Evolutionary conservation across 1,284 basidiomycete species (phyloP).

Genomic region (Cystobasidium sp.): DNA sequence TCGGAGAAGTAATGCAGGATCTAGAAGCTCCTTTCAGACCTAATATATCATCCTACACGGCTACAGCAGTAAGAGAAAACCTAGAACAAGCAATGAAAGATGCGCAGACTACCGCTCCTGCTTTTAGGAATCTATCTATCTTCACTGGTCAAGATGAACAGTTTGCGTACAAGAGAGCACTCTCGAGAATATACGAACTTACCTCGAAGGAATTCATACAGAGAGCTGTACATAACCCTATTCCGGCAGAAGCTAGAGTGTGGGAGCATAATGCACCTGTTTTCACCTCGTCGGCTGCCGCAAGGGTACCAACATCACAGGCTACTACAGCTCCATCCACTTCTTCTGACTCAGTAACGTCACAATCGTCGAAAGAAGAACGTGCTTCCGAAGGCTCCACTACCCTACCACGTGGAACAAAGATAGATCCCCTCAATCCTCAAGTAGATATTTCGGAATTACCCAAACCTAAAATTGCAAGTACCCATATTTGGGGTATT

Average conservation of each 20-base stretch:
- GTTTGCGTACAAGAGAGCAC: slow-evolving; percentile 62
- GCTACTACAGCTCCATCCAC: background rate
- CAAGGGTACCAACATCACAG: background rate
- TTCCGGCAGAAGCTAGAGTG: slow-evolving; percentile 32
- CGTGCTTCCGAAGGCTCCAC: background rate
- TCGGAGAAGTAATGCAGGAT: slow-evolving; percentile 51
- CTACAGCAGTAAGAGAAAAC: slow-evolving; percentile 38
- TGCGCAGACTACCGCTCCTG: slow-evolving; percentile 45
- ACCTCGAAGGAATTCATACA: slow-evolving; percentile 62
- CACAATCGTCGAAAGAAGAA: background rate
- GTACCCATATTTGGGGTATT: slow-evolving; percentile 37
- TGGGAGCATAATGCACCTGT: slow-evolving; percentile 38
- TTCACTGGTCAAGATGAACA: slow-evolving; percentile 63
- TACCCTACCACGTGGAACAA: slow-evolving; percentile 14
- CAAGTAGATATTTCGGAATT: slow-evolving; percentile 27
- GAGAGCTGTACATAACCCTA: slow-evolving; percentile 39
- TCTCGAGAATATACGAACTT: slow-evolving; percentile 71
- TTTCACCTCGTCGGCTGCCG: background rate
- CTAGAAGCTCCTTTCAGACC: slow-evolving; percentile 53
- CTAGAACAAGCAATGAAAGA: slow-evolving; percentile 43
- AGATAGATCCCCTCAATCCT: slow-evolving; percentile 25
- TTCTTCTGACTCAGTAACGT: background rate
- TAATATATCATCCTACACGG: slow-evolving; percentile 50
- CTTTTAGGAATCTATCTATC: slow-evolving; percentile 64
- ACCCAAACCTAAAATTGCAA: slow-evolving; percentile 40